These are phyloP conservation scores for Pyrenophora tritici-repentis DNA, from an alignment of 2,329 filamentous ascomycete genomes.

Conservation along the genomic window DNA sequence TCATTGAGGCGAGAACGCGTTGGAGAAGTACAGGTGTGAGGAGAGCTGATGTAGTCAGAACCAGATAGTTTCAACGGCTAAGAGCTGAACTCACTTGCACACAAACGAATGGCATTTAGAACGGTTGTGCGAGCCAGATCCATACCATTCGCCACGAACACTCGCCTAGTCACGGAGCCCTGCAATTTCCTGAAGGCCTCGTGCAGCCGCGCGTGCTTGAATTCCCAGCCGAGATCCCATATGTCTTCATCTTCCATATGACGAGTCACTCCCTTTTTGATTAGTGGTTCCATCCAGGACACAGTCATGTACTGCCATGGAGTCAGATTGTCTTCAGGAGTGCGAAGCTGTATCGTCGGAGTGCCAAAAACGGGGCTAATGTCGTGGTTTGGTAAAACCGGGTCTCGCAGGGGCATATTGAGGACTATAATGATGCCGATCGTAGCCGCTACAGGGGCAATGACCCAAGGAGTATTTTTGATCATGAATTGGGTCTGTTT, in stretches of 20 bases:
- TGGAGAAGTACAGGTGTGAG: constrained; percentile 73
- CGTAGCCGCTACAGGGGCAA: constrained; percentile 50
- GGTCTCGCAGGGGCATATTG: constrained; percentile 72
- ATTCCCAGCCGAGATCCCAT: constrained; percentile 79
- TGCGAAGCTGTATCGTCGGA: constrained; percentile 66
- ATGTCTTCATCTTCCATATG: constrained; percentile 80
- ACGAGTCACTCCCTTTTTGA: constrained; percentile 64
- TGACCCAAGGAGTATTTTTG: constrained; percentile 41
- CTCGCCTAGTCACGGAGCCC: constrained; percentile 71
- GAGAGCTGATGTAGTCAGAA: constrained; percentile 26
- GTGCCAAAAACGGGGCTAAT: constrained; percentile 64
- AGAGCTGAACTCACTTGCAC: constrained; percentile 52
- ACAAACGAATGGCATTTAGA: constrained; percentile 68
- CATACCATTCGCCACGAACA: constrained; percentile 76
- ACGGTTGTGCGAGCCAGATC: constrained; percentile 72
- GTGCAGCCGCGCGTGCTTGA: constrained; percentile 78
- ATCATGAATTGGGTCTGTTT: constrained; percentile 24
- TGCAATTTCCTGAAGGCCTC: constrained; percentile 72
- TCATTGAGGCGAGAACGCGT: constrained; percentile 70
- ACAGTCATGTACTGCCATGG: constrained; percentile 86
- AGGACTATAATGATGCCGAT: constrained; percentile 61
- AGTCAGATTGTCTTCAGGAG: constrained; percentile 77
- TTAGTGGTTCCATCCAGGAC: constrained; percentile 79
- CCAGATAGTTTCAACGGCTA: not conserved
- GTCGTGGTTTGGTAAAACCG: constrained; percentile 56